These are phyloP conservation scores for Pleurotus giganteus DNA, from an alignment of 768 basidiomycete genomes.

Conservation along the genomic window DNA sequence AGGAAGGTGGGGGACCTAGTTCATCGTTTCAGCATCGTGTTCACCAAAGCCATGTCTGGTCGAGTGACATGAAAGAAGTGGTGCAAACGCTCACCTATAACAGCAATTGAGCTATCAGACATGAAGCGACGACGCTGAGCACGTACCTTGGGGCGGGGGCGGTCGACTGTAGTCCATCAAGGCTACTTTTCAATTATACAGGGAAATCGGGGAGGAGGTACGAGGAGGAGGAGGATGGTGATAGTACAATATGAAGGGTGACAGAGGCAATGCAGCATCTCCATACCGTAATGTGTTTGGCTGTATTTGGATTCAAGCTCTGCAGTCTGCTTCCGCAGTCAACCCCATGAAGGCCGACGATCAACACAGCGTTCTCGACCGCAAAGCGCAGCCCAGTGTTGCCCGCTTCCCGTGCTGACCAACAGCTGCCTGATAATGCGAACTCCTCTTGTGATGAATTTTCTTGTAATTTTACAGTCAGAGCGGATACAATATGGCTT, in stretches of 20 bases:
- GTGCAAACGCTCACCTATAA: background rate
- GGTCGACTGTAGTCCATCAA: slow-evolving; percentile 10
- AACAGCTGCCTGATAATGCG: too few species aligned
- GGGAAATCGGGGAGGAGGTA: background rate
- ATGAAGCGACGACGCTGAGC: background rate
- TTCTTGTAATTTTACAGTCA: too few species aligned
- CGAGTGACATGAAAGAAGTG: too few species aligned
- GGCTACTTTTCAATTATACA: background rate
- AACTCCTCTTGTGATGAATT: too few species aligned
- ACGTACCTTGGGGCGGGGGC: slow-evolving; percentile 12
- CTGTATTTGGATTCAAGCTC: background rate
- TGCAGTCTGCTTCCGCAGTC: too few species aligned
- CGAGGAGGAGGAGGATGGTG: slow-evolving; percentile 1
- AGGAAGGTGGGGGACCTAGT: slow-evolving; percentile 47
- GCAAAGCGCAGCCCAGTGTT: too few species aligned
- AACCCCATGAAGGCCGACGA: too few species aligned
- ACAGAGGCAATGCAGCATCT: background rate
- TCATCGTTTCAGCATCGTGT: background rate
- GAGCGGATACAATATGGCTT: too few species aligned
- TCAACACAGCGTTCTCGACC: too few species aligned
- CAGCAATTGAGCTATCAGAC: background rate
- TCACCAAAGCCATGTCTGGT: background rate
- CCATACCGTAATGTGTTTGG: background rate
- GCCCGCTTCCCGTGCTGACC: too few species aligned
- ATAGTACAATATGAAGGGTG: background rate